A percentile compares a stretch with the other conserved stretches of the same genome.
phyloP scores from a whole-genome alignment of 2,329 filamentous ascomycete genomes.

The Fusarium pilosicola region DNA sequence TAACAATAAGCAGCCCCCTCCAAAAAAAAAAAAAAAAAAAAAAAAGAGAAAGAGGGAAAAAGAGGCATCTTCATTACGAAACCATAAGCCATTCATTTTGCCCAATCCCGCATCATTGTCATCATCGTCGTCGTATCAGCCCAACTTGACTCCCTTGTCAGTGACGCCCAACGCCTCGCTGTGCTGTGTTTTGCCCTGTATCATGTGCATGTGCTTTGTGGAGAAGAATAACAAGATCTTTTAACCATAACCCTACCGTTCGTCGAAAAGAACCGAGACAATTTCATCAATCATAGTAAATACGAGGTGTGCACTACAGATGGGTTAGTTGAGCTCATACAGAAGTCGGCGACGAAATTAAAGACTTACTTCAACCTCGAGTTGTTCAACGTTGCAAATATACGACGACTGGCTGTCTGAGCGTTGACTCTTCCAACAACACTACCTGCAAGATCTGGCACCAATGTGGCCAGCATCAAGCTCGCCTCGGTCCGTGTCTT shows the following conservation, averaged over 20 bases:
- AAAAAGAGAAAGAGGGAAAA: not conserved
- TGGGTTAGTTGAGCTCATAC: conserved; percentile 23
- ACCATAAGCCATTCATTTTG: conserved; percentile 21
- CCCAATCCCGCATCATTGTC: conserved; percentile 7
- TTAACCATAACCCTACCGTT: conserved; percentile 39
- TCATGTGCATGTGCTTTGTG: conserved; percentile 20
- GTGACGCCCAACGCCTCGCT: conserved; percentile 40
- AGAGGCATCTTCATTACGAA: conserved; percentile 2
- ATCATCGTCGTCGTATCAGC: conserved; percentile 15
- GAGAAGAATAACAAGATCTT: conserved; percentile 8
- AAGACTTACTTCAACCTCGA: conserved; percentile 81
- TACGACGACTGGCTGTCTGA: conserved; percentile 85
- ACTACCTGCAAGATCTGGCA: conserved; percentile 90
- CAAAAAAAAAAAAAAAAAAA: not conserved
- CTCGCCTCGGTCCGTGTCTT: conserved; percentile 88
- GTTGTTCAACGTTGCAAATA: conserved; percentile 94
- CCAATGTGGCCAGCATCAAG: conserved; percentile 85
- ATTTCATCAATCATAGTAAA: conserved; percentile 79
- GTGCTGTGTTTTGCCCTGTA: conserved; percentile 11
- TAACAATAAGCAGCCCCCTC: not conserved
- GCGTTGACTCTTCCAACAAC: conserved; percentile 95
- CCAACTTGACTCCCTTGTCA: conserved; percentile 28
- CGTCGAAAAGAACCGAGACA: conserved; percentile 70
- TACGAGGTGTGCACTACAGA: conserved; percentile 68
- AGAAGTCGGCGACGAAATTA: not conserved